Percentiles rank a stretch among this genome's conserved stretches.
phyloP scores from a whole-genome alignment of 208 protist genomes.

The Leishmania aethiopica region DNA sequence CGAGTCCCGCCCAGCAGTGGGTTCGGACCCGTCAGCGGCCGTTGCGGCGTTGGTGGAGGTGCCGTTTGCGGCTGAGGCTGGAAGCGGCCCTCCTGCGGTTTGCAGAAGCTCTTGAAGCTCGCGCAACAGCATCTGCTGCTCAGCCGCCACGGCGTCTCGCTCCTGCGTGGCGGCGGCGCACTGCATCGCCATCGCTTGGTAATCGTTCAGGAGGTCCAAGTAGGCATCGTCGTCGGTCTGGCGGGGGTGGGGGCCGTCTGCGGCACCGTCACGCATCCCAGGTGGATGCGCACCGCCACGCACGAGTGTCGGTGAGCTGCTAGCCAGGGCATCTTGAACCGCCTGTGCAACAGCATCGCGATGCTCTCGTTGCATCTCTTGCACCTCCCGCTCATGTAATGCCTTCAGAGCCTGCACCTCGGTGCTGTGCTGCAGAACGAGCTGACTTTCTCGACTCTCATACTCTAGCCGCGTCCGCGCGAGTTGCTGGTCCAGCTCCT shows the following conservation, averaged over 20 bases:
- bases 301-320: not conserved
- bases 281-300: not conserved
- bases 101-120: slow-evolving; percentile 25
- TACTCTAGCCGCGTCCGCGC: slow-evolving; percentile 51
- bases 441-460: slow-evolving; percentile 41
- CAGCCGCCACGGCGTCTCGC: slow-evolving; percentile 29
- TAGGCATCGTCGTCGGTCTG: slow-evolving; percentile 32
- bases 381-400: slow-evolving; percentile 54
- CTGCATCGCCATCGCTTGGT: slow-evolving; percentile 39
- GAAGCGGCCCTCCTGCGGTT: not conserved
- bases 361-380: slow-evolving; percentile 44
- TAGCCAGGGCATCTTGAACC: slow-evolving; percentile 18
- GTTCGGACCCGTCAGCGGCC: not conserved
- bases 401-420: slow-evolving; percentile 63
- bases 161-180: slow-evolving; percentile 36
- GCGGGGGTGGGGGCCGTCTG: not conserved
- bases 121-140: slow-evolving; percentile 29
- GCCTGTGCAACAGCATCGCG: slow-evolving; percentile 32
- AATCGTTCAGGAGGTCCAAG: slow-evolving; percentile 54
- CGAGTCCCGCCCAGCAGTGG: not conserved
- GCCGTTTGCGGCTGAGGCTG: not conserved
- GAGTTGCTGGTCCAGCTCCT: slow-evolving; percentile 52
- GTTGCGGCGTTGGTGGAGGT: not conserved
- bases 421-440: slow-evolving; percentile 66
- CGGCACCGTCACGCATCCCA: not conserved